A percentile compares a stretch with the other conserved stretches of the same genome.
phyloP scores from a whole-genome alignment of 768 basidiomycete species.

The Xanthoconium stramineum region DNA sequence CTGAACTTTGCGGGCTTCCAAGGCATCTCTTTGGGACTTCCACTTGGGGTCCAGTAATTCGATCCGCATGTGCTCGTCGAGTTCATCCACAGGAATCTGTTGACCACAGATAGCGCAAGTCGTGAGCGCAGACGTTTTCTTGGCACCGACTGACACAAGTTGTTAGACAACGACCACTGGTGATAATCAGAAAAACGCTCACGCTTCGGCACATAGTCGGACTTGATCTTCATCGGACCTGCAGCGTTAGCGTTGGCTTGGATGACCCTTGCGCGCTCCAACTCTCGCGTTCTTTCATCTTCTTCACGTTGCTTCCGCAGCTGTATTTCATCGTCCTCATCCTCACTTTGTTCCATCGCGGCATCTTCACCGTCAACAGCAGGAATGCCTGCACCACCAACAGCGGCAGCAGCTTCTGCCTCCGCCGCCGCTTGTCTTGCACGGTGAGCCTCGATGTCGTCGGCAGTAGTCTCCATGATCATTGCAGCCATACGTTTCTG shows the following conservation, averaged over 20 bases:
- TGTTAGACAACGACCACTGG: conserved; percentile 6
- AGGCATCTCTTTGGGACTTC: conserved; percentile 89
- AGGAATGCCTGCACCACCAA: conserved; percentile 55
- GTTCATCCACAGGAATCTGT: conserved; percentile 91
- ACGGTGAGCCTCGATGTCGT: conserved; percentile 80
- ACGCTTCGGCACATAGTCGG: conserved; percentile 95
- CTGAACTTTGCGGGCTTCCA: conserved; percentile 89
- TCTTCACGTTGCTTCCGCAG: conserved; percentile 61
- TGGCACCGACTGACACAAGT: conserved; percentile 55
- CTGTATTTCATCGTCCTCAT: conserved; percentile 68
- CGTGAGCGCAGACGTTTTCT: conserved; percentile 63
- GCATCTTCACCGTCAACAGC: conserved; percentile 52
- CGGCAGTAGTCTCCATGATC: conserved; percentile 94
- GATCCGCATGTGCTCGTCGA: conserved; percentile 98
- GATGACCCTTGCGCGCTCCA: conserved; percentile 75
- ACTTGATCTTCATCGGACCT: conserved; percentile 90
- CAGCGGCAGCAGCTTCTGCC: conserved; percentile 80
- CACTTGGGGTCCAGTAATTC: conserved; percentile 96
- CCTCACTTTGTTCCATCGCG: conserved; percentile 79
- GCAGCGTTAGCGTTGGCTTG: conserved; percentile 75
- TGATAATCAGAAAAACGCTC: conserved; percentile 33
- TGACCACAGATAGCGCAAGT: conserved; percentile 95
- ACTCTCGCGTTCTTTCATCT: conserved; percentile 64
- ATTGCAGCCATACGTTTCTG: conserved; percentile 98
- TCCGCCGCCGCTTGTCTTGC: conserved; percentile 83